Base-by-base conservation (phyloP, 1,139 yeast species). In the Kodamaea anthophila region DNA sequence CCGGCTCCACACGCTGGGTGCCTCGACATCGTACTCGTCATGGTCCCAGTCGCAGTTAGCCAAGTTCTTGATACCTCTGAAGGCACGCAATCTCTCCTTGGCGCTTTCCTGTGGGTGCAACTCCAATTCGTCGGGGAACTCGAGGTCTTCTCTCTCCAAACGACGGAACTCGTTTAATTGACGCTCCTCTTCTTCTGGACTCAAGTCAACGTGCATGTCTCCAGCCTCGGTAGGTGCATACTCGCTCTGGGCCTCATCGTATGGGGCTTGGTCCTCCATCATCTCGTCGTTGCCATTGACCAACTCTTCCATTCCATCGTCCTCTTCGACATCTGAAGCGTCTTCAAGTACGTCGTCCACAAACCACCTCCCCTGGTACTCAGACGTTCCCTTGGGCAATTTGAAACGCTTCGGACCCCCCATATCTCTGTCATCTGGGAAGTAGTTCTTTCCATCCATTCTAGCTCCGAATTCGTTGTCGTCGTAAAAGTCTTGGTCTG, bases 91-190 rank as follows among this genome's bases (percentile, higher is more conserved):
- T 38, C 85, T 71, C 41, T 86, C 87, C 44, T 71, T 74, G 9
- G 85, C 98, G 8, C 82, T 70, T 42, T 74, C 87, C 4, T 58
- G 50, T 18, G 97, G 96, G 32, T 70, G 73, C 28, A 91, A 60
- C 53, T 93, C 97, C 33, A 88, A 60, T 58, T 93, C 98, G 58
- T 93, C 99, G 0, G 98, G 97, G 64, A 87, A 91, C 45, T 91
- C 96, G 25, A 77, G 69, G 51, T 91, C 96, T 30, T 87, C 96
- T 38, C 72, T 72, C 40, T 80, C 95, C 35, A 74, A 58, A 24
- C 69, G 66, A 48, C 94, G 74, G 58, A 67, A 86, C 44, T 70
- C 76, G 33, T 70, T 62, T 40, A 87, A 64, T 54, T 87, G 96
- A 43, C 77, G 70, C 40, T 74, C 77, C 55, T 87, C 96, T 46